Evolutionary conservation across 1,139 yeast genomes (phyloP).

Genomic region (Lodderomyces parapsilosis): DNA sequence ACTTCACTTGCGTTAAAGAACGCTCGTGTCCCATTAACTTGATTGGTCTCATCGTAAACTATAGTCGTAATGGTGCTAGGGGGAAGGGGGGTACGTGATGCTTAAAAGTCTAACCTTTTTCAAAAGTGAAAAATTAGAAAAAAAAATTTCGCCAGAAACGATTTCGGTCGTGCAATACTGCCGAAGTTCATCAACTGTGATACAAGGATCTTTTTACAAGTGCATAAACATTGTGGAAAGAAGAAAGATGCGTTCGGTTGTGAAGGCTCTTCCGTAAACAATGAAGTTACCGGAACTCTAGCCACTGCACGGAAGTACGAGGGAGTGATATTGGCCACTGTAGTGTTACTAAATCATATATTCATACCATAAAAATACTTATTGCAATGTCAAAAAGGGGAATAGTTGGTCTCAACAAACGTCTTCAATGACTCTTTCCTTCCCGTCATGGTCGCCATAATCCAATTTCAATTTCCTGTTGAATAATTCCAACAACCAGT

Average conservation of each 20-base stretch:
- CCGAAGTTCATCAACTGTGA: neutral
- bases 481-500: slow-evolving; percentile 68
- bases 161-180: slow-evolving; percentile 9
- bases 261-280: too few species aligned
- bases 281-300: too few species aligned
- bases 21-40: slow-evolving; percentile 80
- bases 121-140: slow-evolving; percentile 8
- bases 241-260: too few species aligned
- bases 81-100: too few species aligned
- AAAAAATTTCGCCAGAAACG: slow-evolving; percentile 4
- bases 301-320: too few species aligned
- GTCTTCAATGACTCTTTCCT: slow-evolving; percentile 51
- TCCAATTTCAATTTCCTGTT: slow-evolving; percentile 67
- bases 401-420: too few species aligned
- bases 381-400: too few species aligned
- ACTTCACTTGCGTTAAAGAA: slow-evolving; percentile 87
- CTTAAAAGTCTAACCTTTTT: neutral
- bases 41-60: slow-evolving; percentile 46
- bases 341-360: neutral
- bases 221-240: too few species aligned
- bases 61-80: neutral
- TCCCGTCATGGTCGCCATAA: slow-evolving; percentile 60
- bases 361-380: neutral
- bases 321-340: neutral
- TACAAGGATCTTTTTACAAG: neutral